Evolutionary conservation across 768 basidiomycete species (phyloP), one percentile per base, ranked within the genome.

Genomic region (Cystobasidium onofrii): DNA sequence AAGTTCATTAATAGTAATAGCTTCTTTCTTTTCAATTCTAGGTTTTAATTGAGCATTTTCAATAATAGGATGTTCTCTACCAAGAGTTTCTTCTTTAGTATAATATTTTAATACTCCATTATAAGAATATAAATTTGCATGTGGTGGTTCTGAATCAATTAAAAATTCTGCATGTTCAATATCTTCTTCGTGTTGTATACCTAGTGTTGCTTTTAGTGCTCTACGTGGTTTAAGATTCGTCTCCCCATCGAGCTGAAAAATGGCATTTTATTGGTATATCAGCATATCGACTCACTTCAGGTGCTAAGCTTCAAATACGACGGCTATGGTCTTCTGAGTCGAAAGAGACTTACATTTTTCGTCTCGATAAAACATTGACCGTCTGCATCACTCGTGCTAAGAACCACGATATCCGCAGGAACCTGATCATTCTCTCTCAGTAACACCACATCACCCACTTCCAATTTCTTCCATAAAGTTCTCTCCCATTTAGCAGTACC

Each of bases 401-500:
- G 86, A 0, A 99, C 91, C 75, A 94, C 85, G 76, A 98, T 89
- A 79, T 99, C 95, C 9, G 95, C 95, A 0, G 95, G 95, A 15
- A 98, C 89, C 82, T 96, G 95, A 63, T 97, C 95, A 81, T 97
- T 90, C 76, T 97, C 92, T 73, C 89, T 84, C 39, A 98, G 84
- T 9, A 97, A 83, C 34, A 98, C 91, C 25, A 97, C 82, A 79
- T 98, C 95, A n/a, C 95, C 95, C 13, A 97, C 93, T 80, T 96
- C 93, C 54, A 98, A 85, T 84, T 98, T 97, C 85, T 98, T 97
- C 95, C 95, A 98, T 0, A 98, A 83, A 17, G 95, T 98, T 70
- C 95, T 84, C 79, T 97, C 93, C 95, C 95, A 98, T 31, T 85
- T 84, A 1, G 91, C 88, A 1, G 88, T 86, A 0, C 92, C 92